phyloP scores from a whole-genome alignment of 352 stramenopile genomes.

The Phytophthora parvispora region DNA sequence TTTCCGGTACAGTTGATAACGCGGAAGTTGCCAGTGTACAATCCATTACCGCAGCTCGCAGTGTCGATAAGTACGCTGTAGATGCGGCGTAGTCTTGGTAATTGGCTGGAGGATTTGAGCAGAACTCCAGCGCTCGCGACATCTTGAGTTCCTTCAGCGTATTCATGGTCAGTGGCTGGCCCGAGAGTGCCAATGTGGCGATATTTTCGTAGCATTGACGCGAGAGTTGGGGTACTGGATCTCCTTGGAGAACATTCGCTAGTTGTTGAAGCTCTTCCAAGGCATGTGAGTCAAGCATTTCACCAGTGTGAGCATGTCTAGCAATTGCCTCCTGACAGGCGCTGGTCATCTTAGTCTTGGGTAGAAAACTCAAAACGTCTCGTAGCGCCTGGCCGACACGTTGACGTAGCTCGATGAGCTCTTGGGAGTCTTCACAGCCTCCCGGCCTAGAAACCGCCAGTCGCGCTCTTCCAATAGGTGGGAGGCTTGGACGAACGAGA shows the following conservation, averaged over 20 bases:
- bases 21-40: background rate
- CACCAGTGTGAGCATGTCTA: background rate
- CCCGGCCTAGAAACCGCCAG: background rate
- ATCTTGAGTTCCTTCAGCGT: background rate
- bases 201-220: background rate
- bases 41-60: background rate
- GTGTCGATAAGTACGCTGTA: background rate
- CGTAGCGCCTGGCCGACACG: background rate
- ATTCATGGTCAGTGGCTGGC: background rate
- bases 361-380: background rate
- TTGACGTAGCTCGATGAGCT: background rate
- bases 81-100: background rate
- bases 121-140: background rate
- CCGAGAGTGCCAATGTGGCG: background rate
- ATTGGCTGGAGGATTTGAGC: background rate
- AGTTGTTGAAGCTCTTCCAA: background rate
- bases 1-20: background rate
- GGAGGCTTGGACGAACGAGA: background rate
- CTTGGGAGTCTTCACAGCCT: background rate
- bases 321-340: background rate
- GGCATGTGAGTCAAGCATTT: background rate
- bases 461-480: background rate
- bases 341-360: background rate
- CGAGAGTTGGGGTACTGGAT: background rate
- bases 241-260: background rate